phyloP scores from a whole-genome alignment of 805 yeast species.

The Metschnikowia vanudenii region DNA sequence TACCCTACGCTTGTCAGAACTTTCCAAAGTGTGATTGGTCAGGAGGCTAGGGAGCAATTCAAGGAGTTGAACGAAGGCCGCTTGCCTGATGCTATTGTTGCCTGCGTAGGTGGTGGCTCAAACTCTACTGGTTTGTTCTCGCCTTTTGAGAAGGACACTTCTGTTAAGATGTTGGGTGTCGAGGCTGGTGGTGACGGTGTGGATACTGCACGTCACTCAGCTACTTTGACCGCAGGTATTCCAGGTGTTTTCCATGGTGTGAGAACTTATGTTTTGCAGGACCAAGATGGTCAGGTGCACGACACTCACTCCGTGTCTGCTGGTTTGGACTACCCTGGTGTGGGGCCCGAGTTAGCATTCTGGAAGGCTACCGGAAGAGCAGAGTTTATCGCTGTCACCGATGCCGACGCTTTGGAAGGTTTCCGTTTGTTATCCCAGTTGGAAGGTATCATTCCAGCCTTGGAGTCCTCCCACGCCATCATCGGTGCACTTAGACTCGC shows the following conservation, averaged over 20 bases:
- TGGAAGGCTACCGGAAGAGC: conserved; percentile 97
- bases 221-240: conserved; percentile 90
- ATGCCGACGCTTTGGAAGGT: conserved; percentile 91
- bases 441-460: conserved; percentile 98
- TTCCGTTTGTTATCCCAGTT: conserved; percentile 84
- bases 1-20: conserved; percentile 97
- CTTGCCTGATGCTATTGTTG: conserved; percentile 91
- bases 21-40: conserved; percentile 95
- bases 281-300: conserved; percentile 89
- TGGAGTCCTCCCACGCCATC: conserved; percentile 96
- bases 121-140: conserved; percentile 95
- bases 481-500: conserved; percentile 90
- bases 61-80: conserved; percentile 72
- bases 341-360: conserved; percentile 94
- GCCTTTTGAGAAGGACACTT: conserved; percentile 80
- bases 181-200: conserved; percentile 99
- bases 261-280: conserved; percentile 88
- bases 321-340: conserved; percentile 98
- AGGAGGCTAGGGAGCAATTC: conserved; percentile 91
- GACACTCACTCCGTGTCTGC: conserved; percentile 99
- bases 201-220: conserved; percentile 86
- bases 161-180: conserved; percentile 84
- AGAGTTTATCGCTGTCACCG: conserved; percentile 85
- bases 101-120: conserved; percentile 99
- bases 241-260: conserved; percentile 99